Conservation (phyloP, 2,329 filamentous ascomycete species). For the Botrytis pseudocinerea region DNA sequence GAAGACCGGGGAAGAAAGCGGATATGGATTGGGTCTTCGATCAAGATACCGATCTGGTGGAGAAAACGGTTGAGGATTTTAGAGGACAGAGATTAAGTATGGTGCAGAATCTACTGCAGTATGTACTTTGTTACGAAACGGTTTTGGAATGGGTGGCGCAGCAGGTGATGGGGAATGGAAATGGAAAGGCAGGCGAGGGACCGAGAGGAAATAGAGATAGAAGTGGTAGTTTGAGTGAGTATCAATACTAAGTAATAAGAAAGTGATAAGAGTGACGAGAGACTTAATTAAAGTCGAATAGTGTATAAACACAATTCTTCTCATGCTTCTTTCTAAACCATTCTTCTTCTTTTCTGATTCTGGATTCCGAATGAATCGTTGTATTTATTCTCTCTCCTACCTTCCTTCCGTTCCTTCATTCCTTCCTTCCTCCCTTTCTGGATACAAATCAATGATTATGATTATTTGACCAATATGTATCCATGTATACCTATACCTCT, state of each 20-base stretch:
- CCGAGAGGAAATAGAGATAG: slow-evolving; percentile 2
- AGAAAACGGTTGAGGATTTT: slow-evolving; percentile 88
- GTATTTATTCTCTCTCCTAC: too few species aligned
- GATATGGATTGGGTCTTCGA: slow-evolving; percentile 67
- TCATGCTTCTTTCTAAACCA: neutral
- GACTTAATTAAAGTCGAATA: neutral
- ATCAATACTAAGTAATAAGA: neutral
- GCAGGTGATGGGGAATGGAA: slow-evolving; percentile 31
- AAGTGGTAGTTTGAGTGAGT: slow-evolving; percentile 3
- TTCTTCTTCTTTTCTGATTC: too few species aligned
- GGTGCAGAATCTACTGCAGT: slow-evolving; percentile 93
- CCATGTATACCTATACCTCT: too few species aligned
- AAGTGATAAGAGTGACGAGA: neutral
- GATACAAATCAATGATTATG: neutral
- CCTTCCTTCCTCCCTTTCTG: too few species aligned
- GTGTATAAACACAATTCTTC: neutral
- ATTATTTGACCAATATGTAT: neutral
- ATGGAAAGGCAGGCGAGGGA: slow-evolving; percentile 20
- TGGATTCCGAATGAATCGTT: too few species aligned
- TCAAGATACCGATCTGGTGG: slow-evolving; percentile 75
- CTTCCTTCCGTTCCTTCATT: too few species aligned
- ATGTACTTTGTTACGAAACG: slow-evolving; percentile 94
- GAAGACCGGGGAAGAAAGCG: slow-evolving; percentile 8
- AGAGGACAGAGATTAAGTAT: slow-evolving; percentile 86
- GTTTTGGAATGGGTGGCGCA: slow-evolving; percentile 79